Percentiles rank a stretch among this genome's conserved stretches.
Evolutionary conservation across 306 rosid genomes (phyloP).

Genomic region (Rosa lucieae): DNA sequence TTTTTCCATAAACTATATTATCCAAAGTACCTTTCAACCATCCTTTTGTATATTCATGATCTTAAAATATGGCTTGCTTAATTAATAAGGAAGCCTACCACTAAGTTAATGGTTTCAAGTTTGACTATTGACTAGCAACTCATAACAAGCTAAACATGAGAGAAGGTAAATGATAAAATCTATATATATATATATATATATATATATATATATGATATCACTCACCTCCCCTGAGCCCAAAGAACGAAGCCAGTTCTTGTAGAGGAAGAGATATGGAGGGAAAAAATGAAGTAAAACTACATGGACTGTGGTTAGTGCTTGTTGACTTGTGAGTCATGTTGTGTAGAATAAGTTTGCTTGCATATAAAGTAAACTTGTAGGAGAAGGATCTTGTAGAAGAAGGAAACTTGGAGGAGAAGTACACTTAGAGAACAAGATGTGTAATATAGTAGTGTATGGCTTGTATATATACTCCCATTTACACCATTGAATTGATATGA

Average conservation of each 20-base stretch:
- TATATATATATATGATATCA: not conserved
- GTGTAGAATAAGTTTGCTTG: too few species aligned
- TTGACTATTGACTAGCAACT: not conserved
- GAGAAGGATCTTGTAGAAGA: too few species aligned
- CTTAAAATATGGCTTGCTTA: not conserved
- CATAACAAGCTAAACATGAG: not conserved
- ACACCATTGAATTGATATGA: too few species aligned
- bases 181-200: not conserved
- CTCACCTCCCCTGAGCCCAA: not conserved
- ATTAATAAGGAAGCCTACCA: not conserved
- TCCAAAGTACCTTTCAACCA: not conserved
- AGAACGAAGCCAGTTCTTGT: not conserved
- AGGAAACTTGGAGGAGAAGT: too few species aligned
- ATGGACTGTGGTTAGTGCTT: slow-evolving; percentile 28
- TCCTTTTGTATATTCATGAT: not conserved
- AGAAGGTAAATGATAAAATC: not conserved
- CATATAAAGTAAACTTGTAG: too few species aligned
- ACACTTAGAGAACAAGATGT: too few species aligned
- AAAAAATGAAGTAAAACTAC: slow-evolving; percentile 4
- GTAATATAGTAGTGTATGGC: too few species aligned
- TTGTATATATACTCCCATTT: too few species aligned
- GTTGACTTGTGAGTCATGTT: too few species aligned
- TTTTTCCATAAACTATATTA: too few species aligned
- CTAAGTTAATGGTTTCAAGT: not conserved
- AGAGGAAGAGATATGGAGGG: slow-evolving; percentile 25